Percentiles rank a stretch among this genome's conserved stretches.
Conservation (phyloP, 75 land plant genomes). For the Pinus albicaulis region DNA sequence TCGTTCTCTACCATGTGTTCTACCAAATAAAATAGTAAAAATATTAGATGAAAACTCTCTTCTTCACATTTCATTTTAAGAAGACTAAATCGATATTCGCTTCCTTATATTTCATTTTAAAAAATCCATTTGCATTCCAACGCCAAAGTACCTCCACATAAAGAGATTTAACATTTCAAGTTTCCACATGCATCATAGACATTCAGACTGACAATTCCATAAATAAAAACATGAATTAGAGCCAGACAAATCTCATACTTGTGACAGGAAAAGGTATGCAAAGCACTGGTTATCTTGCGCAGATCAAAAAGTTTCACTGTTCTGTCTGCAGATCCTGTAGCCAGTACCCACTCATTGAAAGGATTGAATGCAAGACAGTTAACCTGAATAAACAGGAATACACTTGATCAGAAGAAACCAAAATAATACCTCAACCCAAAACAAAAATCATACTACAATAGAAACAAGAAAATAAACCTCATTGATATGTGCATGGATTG, state of each 20-base stretch:
- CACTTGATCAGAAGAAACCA: neutral
- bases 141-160: neutral
- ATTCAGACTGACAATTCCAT: neutral
- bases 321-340: conserved; percentile 87
- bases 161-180: neutral
- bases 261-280: conserved; percentile 77
- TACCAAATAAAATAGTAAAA: neutral
- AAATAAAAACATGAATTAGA: neutral
- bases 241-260: conserved; percentile 31
- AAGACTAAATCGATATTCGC: neutral
- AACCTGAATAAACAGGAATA: conserved; percentile 45
- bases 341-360: conserved; percentile 86
- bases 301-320: conserved; percentile 78
- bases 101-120: neutral
- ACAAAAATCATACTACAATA: neutral
- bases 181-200: neutral
- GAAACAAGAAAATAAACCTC: neutral
- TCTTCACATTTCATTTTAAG: neutral
- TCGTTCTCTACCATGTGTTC: neutral
- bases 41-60: neutral
- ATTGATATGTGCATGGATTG: neutral
- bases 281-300: conserved; percentile 51
- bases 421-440: neutral
- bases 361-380: conserved; percentile 89
- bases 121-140: neutral